Evolutionary conservation across 2,329 filamentous ascomycete genomes (phyloP), one percentile per base, ranked within the genome.

Genomic region (Alternaria gansuensis): DNA sequence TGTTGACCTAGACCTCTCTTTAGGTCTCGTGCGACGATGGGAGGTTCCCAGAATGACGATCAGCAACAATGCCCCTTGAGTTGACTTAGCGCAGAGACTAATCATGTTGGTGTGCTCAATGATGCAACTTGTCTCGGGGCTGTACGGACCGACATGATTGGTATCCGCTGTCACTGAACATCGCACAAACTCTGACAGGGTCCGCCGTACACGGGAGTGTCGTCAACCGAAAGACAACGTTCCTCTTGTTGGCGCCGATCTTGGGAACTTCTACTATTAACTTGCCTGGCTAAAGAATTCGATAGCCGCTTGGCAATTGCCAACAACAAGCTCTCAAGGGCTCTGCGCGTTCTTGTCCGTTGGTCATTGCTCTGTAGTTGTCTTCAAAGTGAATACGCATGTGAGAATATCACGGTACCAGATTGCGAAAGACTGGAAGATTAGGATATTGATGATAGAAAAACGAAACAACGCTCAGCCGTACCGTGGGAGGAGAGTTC

Each of bases 1-100:
- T 57, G 17, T 57, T n/a, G 44, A 48, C 44, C 31, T 36, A 48
- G 44, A n/a, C 13, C 14, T 48, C 44, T 48, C 31, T 34, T 48
- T 48, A 24, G 44, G 31, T 26, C 44, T 48, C 29, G 44, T 48
- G 31, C 29, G 44, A 48, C 44, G 34, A 36, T 48, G 44, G 44
- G 44, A 8, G 21, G 36, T 48, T 48, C 26, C 29, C 31, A 48
- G 31, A 48, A 48, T 48, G 44, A 48, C 8, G 44, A 48, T 48
- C 44, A 48, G 36, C 44, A 48, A 48, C 31, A 34, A 14, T 26
- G 44, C 31, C 23, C 44, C 44, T 23, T 36, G 21, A 34, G 21
- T 34, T 36, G 31, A 48, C 21, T 7, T 48, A 36, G 44, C 29
- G 14, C 24, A 39, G 23, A 50, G 14, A 33, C n/a, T 21, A 29